phyloP scores from a whole-genome alignment of 1,139 yeast genomes.

The Geotrichum citri-aurantii region DNA sequence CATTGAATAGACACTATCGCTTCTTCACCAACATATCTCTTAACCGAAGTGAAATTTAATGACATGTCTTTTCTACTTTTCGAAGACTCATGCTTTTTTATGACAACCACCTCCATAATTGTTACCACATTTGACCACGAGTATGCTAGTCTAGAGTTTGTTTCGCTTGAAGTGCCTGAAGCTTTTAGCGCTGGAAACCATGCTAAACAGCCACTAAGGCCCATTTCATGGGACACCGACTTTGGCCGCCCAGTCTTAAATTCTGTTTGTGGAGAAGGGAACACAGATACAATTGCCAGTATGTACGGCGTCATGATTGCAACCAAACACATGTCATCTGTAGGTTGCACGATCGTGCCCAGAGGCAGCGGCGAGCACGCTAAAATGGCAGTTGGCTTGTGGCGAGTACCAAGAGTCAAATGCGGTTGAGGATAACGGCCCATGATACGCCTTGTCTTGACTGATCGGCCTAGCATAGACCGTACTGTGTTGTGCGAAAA shows the following conservation, averaged over 20 bases:
- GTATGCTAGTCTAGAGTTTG: slow-evolving; percentile 53
- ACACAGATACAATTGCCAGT: slow-evolving; percentile 50
- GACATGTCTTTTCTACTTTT: slow-evolving; percentile 30
- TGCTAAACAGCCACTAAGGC: slow-evolving; percentile 45
- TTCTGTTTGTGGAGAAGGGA: slow-evolving; percentile 51
- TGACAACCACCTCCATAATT: slow-evolving; percentile 48
- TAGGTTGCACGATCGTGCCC: slow-evolving; percentile 47
- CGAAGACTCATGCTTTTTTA: slow-evolving; percentile 34
- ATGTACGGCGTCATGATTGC: slow-evolving; percentile 55
- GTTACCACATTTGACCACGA: slow-evolving; percentile 59
- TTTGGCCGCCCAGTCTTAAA: slow-evolving; percentile 48
- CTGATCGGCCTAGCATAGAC: slow-evolving; percentile 47
- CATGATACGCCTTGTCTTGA: slow-evolving; percentile 47
- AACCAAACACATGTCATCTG: slow-evolving; percentile 54
- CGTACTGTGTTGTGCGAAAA: slow-evolving; percentile 56
- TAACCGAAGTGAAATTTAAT: slow-evolving; percentile 43
- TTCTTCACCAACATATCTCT: slow-evolving; percentile 45
- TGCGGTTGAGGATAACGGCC: slow-evolving; percentile 43
- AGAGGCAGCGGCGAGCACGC: slow-evolving; percentile 48
- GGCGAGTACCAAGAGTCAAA: slow-evolving; percentile 3
- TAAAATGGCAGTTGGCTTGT: slow-evolving; percentile 35
- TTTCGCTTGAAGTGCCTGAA: slow-evolving; percentile 21
- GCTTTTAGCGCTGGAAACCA: slow-evolving; percentile 52
- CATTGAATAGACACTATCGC: slow-evolving; percentile 53
- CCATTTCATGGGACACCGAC: slow-evolving; percentile 33